phyloP scores from a whole-genome alignment of 495 filamentous ascomycete species.

The Umbilicaria muhlenbergii region DNA sequence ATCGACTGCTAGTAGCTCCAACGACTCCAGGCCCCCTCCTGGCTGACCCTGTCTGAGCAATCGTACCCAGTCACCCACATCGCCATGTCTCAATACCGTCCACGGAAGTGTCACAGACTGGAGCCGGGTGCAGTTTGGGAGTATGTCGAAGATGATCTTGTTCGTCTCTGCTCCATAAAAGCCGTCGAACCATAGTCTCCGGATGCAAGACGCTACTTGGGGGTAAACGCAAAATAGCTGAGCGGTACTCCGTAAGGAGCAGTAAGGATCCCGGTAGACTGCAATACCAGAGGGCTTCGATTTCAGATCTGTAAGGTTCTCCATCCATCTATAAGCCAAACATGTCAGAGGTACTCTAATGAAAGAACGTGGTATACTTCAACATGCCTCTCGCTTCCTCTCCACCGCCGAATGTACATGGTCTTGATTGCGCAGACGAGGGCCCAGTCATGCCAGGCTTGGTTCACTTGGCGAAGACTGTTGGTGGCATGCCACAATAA shows the following conservation, averaged over 20 bases:
- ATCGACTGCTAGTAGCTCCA: conserved; percentile 32
- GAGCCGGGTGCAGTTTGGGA: conserved; percentile 26
- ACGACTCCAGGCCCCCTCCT: conserved; percentile 22
- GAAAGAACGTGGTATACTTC: not conserved
- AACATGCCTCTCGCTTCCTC: conserved; percentile 29
- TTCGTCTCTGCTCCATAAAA: conserved; percentile 33
- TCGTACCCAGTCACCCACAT: conserved; percentile 26
- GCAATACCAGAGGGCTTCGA: conserved; percentile 22
- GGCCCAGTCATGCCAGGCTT: conserved; percentile 37
- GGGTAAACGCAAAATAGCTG: conserved; percentile 26
- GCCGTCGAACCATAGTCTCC: conserved; percentile 38
- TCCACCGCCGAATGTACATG: conserved; percentile 34
- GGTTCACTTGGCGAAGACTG: conserved; percentile 29
- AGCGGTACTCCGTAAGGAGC: conserved; percentile 28
- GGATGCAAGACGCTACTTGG: conserved; percentile 27
- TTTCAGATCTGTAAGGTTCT: conserved; percentile 22
- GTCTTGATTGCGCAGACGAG: conserved; percentile 28
- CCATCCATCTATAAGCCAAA: conserved; percentile 15
- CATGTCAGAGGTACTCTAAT: not conserved
- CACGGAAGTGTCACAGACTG: conserved; percentile 31
- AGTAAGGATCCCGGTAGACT: conserved; percentile 37
- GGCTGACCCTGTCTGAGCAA: conserved; percentile 17
- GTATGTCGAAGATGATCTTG: conserved; percentile 24
- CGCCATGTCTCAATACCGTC: conserved; percentile 32
- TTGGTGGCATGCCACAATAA: conserved; percentile 31